Conservation (phyloP, 768 basidiomycete genomes). For the Sutorius australiensis region DNA sequence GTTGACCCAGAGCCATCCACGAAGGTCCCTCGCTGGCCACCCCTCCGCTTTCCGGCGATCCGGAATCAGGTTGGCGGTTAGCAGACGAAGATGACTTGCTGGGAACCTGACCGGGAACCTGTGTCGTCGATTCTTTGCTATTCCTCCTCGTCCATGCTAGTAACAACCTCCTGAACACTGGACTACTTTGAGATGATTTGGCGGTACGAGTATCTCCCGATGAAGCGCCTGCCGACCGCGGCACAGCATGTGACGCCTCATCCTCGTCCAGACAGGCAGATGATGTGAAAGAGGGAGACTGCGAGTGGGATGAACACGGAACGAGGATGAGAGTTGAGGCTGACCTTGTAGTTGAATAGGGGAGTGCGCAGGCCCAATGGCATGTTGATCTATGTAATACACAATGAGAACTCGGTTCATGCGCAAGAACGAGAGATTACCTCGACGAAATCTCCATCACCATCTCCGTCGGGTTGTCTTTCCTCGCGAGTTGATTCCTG, state of each 20-base stretch:
- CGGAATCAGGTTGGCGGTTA: neutral
- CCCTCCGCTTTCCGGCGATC: neutral
- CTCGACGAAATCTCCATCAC: neutral
- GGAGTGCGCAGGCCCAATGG: neutral
- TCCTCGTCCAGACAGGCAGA: neutral
- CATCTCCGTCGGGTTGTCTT: neutral
- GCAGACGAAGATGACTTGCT: neutral
- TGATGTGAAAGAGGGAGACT: neutral
- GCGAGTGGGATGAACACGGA: neutral
- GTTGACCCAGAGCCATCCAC: neutral
- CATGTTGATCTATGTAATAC: neutral
- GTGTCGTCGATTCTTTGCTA: neutral
- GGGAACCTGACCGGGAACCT: neutral
- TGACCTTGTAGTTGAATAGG: neutral
- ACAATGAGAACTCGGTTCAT: neutral
- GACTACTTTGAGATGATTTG: neutral
- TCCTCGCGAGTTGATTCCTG: neutral
- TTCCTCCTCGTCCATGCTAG: neutral
- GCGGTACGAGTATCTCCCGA: neutral
- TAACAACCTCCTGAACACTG: neutral
- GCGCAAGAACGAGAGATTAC: neutral
- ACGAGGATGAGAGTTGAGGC: too few relatives aligned
- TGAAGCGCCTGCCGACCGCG: neutral
- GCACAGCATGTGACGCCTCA: neutral
- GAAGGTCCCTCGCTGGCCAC: neutral